phyloP scores from a whole-genome alignment of 768 basidiomycete species.

The Russula lepida region DNA sequence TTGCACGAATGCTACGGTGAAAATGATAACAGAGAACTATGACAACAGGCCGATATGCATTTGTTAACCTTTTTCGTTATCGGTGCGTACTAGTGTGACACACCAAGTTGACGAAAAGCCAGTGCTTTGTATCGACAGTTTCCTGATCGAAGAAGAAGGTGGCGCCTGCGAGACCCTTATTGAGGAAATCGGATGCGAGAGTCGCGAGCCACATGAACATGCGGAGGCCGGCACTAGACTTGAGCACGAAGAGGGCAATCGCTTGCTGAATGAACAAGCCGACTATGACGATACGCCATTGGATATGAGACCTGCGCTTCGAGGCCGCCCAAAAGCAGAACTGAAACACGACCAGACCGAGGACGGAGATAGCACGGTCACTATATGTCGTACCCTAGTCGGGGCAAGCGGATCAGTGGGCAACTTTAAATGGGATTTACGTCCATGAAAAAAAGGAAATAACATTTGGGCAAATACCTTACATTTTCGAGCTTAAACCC shows the following conservation, averaged over 20 bases:
- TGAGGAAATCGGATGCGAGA: constrained; percentile 73
- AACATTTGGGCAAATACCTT: constrained; percentile 16
- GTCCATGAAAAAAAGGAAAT: not conserved
- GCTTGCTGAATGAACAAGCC: constrained; percentile 80
- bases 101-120: constrained; percentile 81
- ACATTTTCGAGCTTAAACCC: constrained; percentile 61
- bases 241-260: constrained; percentile 84
- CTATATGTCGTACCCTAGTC: constrained; percentile 55
- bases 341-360: constrained; percentile 77
- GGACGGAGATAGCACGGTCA: constrained; percentile 73
- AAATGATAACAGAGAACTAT: constrained; percentile 74
- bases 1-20: constrained; percentile 89
- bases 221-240: constrained; percentile 73
- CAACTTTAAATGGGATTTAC: not conserved
- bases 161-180: constrained; percentile 58
- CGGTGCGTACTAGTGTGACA: constrained; percentile 22
- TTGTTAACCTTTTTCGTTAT: not conserved
- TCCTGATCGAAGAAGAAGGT: constrained; percentile 74
- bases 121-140: constrained; percentile 49
- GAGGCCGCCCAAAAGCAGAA: constrained; percentile 64
- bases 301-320: constrained; percentile 50
- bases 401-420: constrained; percentile 3
- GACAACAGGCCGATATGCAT: not conserved
- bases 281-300: constrained; percentile 81
- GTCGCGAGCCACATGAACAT: constrained; percentile 80